phyloP scores from a whole-genome alignment of 345 rosid genomes.

The Murraya paniculata region DNA sequence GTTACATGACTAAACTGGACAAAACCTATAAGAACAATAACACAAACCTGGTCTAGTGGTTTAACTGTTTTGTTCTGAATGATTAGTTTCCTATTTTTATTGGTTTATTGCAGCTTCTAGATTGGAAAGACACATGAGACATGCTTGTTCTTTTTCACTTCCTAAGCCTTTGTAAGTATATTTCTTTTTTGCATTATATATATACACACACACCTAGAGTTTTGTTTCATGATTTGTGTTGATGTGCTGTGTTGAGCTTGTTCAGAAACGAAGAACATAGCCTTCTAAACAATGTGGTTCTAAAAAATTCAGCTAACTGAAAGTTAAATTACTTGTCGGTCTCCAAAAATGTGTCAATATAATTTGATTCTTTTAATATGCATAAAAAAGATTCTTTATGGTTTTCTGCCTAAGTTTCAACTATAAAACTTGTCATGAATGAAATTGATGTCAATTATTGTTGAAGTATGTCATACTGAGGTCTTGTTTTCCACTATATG shows the following conservation, averaged over 20 bases:
- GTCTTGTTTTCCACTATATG: background rate
- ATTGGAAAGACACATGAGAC: slow-evolving; percentile 5
- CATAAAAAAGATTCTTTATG: background rate
- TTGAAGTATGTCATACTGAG: background rate
- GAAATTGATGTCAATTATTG: background rate
- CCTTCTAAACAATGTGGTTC: background rate
- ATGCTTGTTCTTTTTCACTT: slow-evolving; percentile 9
- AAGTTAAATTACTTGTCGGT: background rate
- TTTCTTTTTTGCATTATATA: background rate
- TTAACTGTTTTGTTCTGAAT: background rate
- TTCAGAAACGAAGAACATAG: background rate
- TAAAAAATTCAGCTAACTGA: background rate
- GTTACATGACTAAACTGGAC: too few relatives aligned
- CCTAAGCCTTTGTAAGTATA: slow-evolving; percentile 12
- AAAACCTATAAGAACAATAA: too few relatives aligned
- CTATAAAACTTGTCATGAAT: background rate
- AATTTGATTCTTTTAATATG: background rate
- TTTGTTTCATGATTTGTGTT: background rate
- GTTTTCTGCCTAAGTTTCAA: background rate
- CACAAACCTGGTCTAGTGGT: background rate
- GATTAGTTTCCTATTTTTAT: background rate
- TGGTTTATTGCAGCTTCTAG: slow-evolving; percentile 4
- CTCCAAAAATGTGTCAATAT: background rate
- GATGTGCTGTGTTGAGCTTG: background rate
- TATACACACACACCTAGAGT: background rate